Evolutionary conservation across 495 filamentous ascomycete species (phyloP), one percentile per base, ranked within the genome.

Genomic region (Oidiodendron maius): DNA sequence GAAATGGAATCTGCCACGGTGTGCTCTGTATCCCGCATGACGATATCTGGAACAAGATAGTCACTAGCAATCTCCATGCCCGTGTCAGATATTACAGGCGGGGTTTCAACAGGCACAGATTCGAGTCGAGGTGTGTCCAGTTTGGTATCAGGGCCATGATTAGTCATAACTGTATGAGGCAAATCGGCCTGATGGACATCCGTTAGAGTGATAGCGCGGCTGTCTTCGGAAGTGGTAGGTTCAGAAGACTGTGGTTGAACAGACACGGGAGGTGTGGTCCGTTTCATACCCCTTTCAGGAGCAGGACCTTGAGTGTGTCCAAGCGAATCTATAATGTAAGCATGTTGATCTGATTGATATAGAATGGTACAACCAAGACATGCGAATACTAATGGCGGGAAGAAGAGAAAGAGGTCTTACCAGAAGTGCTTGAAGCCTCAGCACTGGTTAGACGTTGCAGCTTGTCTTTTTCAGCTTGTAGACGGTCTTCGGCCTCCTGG

Each of bases 401-500:
- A 21, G 17, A 17, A 41, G 22, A 15, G 20, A 21, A 5, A 25
- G n/a, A 42, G 8, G 3, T 15, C 57, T 44, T 55, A 58, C 55
- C 57, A 34, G 48, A 50, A 45, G 51, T 50, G 16, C 48, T 54
- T 21, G 35, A 38, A 28, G 49, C 44, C 37, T 51, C 59, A 26
- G 47, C 46, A 22, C 47, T 53, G 16, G 53, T 61, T 16, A 61
- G 32, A 25, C 51, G 34, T 41, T 61, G 41, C 11, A 64, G 54
- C 55, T 59, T 59, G 8, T 58, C 56, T 18, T 63, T 58, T 34
- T 64, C 49, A 18, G 43, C 60, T 59, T 57, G 64, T 52, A 57
- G 66, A 59, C 53, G 32, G 1, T 50, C 71, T 50, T 71, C 63
- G 15, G 75, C 60, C 49, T 80, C 68, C 21, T 68, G 51, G 6